Evolutionary conservation across 352 stramenopile genomes (phyloP), one percentile per base, ranked within the genome.

Genomic region (Pythium guiyangense): DNA sequence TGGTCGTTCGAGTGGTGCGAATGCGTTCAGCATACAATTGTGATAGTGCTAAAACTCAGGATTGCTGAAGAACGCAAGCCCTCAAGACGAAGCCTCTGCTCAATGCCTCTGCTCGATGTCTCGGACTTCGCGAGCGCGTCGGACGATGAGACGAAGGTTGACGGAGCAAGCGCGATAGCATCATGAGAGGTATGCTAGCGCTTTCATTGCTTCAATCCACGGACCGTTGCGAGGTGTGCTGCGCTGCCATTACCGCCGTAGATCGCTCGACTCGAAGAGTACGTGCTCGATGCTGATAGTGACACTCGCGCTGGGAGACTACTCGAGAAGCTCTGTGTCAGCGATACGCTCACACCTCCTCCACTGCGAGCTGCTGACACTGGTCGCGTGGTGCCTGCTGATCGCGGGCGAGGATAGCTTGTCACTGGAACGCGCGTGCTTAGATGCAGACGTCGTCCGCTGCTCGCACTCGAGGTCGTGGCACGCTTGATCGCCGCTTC

Each of bases 201-300:
- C 6, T 37, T 9, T 52, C 61, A 72, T 14, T 60, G 56, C 29
- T 62, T 62, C 25, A 77, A 56, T 22, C 63, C 57, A 39, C 69
- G 54, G 17, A 77, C 67, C 25, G 54, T 77, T 54, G 69, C 62
- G 14, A 77, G 52, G 53, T 77, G 69, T 22, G 63, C 34, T 22
- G 42, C 20, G 20, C 39, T 14, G 17, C 62, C 60, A n/a, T n/a
- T n/a, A 49, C 55, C 44, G 20, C 53, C 44, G 12, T 50, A 59
- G 25, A 42, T 64, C 17, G 43, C 53, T 49, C 51, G 59, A 31
- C 40, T 60, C 45, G 4, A 60, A 12, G 26, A 45, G 25, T 37
- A 27, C 29, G 47, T 25, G 9, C 42, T 47, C 42, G 42, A 9
- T 37, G 31, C n/a, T 10, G 55, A 50, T 1, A 12, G 14, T 37